Conservation (phyloP, 2,329 filamentous ascomycete species). For the Talaromyces sp. region DNA sequence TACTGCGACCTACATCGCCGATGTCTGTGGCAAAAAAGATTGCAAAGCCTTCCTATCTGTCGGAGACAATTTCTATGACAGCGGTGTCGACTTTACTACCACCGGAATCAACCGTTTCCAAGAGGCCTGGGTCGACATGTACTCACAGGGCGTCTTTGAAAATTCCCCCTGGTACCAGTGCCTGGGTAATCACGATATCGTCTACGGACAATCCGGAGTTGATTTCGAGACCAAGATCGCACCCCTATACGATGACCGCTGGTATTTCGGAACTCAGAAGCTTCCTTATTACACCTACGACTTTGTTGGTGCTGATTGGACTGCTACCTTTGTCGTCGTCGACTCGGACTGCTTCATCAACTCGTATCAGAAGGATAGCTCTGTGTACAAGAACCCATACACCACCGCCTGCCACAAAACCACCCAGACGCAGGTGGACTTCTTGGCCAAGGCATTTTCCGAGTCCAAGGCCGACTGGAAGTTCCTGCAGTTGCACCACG, state of each 20-base stretch:
- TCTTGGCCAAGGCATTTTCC: conserved; percentile 18
- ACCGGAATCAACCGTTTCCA: conserved; percentile 20
- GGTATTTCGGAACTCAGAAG: conserved; percentile 20
- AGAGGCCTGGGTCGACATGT: conserved; percentile 20
- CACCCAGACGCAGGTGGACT: conserved; percentile 19
- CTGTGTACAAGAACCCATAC: conserved; percentile 20
- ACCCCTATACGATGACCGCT: conserved; percentile 20
- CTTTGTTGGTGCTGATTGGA: conserved; percentile 19
- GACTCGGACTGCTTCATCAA: conserved; percentile 24
- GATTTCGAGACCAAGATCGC: conserved; percentile 23
- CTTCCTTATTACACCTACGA: conserved; percentile 20
- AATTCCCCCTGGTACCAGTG: conserved; percentile 20
- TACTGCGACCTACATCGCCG: conserved; percentile 19
- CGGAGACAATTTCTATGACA: conserved; percentile 24
- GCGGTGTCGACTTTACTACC: conserved; percentile 21
- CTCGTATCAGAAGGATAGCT: conserved; percentile 17
- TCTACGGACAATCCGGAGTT: conserved; percentile 19
- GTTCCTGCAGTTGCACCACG: conserved; percentile 22
- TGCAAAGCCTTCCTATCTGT: conserved; percentile 21
- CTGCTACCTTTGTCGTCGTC: conserved; percentile 20
- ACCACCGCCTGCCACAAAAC: conserved; percentile 17
- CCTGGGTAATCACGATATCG: conserved; percentile 22
- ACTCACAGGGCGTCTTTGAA: conserved; percentile 16
- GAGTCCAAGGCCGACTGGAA: conserved; percentile 21
- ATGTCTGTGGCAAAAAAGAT: conserved; percentile 20